Evolutionary conservation across 2,329 filamentous ascomycete genomes (phyloP), one percentile per base, ranked within the genome.

Genomic region (Fusarium torulosum): DNA sequence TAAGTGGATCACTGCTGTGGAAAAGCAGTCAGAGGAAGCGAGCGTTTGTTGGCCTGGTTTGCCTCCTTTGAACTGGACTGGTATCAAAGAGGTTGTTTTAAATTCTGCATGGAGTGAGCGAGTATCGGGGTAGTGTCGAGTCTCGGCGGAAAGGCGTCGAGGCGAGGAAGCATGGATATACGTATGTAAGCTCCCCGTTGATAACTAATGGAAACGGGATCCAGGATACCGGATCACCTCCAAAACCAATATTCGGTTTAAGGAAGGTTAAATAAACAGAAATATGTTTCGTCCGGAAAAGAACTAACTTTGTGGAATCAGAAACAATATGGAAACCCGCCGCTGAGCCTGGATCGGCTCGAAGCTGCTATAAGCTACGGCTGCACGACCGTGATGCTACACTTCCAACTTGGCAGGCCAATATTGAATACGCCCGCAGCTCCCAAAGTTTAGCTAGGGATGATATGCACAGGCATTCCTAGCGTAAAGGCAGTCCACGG

Each of bases 351-450:
- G 43, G 54, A 51, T 64, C 38, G 21, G 21, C 41, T 46, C 29
- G 29, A 17, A 53, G 31, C 49, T 54, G 50, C 50, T 57, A 29
- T 59, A 33, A 35, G n/a, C 23, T 38, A 67, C 27, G 59, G 43
- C 53, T 44, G 45, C 53, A 63, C 35, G 49, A 25, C 37, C 45
- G 54, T 44, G 63, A 45, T 51, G 29, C 44, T 41, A 65, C 29
- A 25, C 37, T 54, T 37, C 35, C 27, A 41, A 68, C 51, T 67
- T n/a, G 59, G 44, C 29, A 37, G 27, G 21, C 19, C 44, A 38
- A 14, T 21, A 51, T 38, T 38, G 53, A 43, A 45, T 59, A 68
- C 66, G 66, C 66, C 66, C 66, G 66, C 66, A 69, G 20, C 44
- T 43, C 47, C 43, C 33, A 49, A 41, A 43, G 27, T 53, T 54